phyloP scores from a whole-genome alignment of 257 asterid genomes.

The Echites panduratus region DNA sequence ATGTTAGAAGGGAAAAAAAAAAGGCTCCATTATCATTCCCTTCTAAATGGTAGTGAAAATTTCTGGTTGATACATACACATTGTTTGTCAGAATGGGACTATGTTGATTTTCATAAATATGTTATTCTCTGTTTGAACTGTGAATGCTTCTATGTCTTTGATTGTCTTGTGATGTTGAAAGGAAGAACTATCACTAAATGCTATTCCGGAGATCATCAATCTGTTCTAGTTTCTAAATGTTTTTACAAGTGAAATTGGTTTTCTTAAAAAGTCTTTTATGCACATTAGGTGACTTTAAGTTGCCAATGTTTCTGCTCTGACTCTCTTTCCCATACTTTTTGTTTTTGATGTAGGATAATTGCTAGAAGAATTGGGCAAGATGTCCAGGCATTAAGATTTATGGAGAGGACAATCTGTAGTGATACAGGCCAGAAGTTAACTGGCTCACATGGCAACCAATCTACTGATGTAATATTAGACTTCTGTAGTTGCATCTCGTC shows the following conservation, averaged over 20 bases:
- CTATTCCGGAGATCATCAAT: neutral
- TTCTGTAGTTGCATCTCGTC: conserved; percentile 3
- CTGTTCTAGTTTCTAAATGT: neutral
- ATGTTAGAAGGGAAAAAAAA: too few species aligned
- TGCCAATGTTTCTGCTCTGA: neutral
- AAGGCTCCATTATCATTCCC: too few species aligned
- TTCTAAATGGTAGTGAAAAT: too few species aligned
- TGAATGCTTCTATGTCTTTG: neutral
- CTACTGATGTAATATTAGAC: conserved; percentile 22
- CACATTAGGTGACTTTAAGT: neutral
- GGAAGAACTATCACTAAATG: neutral
- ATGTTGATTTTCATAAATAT: too few species aligned
- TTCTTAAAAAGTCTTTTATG: neutral
- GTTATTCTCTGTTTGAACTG: too few species aligned
- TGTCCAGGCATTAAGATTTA: conserved; percentile 30
- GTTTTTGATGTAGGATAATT: conserved; percentile 35
- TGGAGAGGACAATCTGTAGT: conserved; percentile 43
- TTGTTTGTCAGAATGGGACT: too few species aligned
- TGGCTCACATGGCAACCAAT: conserved; percentile 30
- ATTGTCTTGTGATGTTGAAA: neutral
- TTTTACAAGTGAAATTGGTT: neutral
- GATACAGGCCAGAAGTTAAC: conserved; percentile 35
- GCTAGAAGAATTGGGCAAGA: conserved; percentile 32
- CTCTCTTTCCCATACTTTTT: conserved; percentile 8
- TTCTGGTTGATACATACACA: too few species aligned